These are phyloP conservation scores for Aspergillus pseudotamarii DNA, from an alignment of 2,329 filamentous ascomycete genomes.

Conservation along the genomic window DNA sequence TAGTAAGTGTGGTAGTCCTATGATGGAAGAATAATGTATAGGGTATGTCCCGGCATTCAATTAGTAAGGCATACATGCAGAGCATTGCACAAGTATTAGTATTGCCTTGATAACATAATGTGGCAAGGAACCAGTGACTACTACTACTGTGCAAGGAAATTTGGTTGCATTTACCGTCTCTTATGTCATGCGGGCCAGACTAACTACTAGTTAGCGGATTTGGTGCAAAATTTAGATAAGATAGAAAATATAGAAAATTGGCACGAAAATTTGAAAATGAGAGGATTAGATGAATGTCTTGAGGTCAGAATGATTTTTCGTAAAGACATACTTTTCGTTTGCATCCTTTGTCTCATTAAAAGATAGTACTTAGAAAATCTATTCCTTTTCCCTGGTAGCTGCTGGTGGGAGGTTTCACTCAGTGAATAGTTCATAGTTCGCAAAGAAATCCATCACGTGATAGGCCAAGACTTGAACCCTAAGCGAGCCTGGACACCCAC, in stretches of 20 bases:
- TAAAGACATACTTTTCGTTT: not conserved
- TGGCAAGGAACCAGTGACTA: not conserved
- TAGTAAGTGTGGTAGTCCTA: not conserved
- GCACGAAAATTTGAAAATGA: not conserved
- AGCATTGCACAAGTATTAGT: not conserved
- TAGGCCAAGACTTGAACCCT: conserved; percentile 36
- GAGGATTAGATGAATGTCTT: not conserved
- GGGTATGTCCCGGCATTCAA: not conserved
- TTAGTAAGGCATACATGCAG: not conserved
- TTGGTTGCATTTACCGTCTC: not conserved
- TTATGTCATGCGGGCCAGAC: conserved; percentile 4
- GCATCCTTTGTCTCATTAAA: not conserved
- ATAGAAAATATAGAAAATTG: not conserved
- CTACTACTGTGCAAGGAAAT: not conserved
- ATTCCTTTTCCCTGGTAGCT: too few relatives aligned
- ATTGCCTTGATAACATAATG: not conserved
- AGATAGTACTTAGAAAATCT: not conserved
- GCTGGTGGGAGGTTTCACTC: not conserved
- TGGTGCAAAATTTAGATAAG: not conserved
- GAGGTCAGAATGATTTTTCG: not conserved
- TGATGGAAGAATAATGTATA: not conserved
- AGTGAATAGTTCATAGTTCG: not conserved
- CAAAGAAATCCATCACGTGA: conserved; percentile 28
- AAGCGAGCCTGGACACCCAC: conserved; percentile 42
- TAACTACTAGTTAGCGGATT: not conserved